Conservation (phyloP, 305 asterid species). For the Fraxinus ornus region DNA sequence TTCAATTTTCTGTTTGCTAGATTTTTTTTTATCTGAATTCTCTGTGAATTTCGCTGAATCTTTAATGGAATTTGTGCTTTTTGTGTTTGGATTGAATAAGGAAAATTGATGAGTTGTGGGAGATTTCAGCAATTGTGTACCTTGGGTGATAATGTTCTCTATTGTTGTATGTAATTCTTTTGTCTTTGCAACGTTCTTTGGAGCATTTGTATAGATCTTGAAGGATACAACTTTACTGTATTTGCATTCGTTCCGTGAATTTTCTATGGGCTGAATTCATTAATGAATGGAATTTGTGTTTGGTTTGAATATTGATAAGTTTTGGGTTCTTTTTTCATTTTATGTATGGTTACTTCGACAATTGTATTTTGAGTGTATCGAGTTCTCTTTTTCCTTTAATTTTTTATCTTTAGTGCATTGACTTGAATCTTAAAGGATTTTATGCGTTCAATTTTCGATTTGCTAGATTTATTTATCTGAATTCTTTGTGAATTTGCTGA, state of each 20-base stretch:
- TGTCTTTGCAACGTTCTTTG: neutral
- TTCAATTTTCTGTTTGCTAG: neutral
- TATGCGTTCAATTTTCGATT: neutral
- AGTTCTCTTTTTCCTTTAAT: neutral
- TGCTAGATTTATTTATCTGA: too few relatives aligned
- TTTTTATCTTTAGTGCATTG: too few relatives aligned
- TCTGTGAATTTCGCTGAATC: neutral
- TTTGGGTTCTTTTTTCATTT: neutral
- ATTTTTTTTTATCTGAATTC: neutral
- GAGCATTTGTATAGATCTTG: neutral
- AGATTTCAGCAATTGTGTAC: neutral
- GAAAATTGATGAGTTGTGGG: neutral
- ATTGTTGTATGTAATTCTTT: neutral
- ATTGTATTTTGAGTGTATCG: neutral
- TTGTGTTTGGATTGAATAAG: neutral
- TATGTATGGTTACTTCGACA: neutral
- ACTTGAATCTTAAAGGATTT: too few relatives aligned
- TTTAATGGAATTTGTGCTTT: neutral
- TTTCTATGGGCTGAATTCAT: neutral
- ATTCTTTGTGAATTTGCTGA: too few relatives aligned
- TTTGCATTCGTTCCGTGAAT: neutral
- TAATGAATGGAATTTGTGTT: neutral
- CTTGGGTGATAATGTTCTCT: neutral
- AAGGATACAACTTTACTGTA: neutral
- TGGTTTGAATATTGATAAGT: neutral